These are phyloP conservation scores for Corylus americana DNA, from an alignment of 306 rosid genomes.

Conservation along the genomic window DNA sequence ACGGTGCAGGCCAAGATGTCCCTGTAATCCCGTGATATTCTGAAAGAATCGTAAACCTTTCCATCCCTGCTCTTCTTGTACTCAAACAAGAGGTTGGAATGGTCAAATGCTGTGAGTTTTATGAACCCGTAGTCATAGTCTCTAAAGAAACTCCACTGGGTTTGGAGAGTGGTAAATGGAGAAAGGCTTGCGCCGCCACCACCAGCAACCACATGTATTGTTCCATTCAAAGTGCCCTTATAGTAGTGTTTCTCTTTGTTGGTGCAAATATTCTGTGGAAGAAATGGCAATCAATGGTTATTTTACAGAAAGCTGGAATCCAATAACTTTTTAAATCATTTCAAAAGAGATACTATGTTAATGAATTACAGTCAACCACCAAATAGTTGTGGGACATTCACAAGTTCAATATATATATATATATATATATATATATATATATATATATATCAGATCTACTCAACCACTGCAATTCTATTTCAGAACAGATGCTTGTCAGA, in stretches of 20 bases:
- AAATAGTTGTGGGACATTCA: not conserved
- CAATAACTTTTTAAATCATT: conserved; percentile 2
- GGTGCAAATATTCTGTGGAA: conserved; percentile 76
- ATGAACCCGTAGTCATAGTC: conserved; percentile 83
- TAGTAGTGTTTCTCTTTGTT: conserved; percentile 63
- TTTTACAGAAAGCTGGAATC: conserved; percentile 10
- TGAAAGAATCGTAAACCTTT: conserved; percentile 76
- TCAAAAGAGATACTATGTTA: not conserved
- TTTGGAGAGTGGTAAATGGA: conserved; percentile 59
- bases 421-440: too few relatives aligned
- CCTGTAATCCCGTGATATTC: conserved; percentile 68
- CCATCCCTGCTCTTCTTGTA: conserved; percentile 96
- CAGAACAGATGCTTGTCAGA: not conserved
- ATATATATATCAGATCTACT: not conserved
- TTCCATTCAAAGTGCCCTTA: conserved; percentile 75
- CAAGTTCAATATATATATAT: not conserved
- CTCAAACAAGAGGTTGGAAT: conserved; percentile 87
- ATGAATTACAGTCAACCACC: not conserved
- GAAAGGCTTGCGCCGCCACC: conserved; percentile 92
- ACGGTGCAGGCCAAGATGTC: conserved; percentile 80
- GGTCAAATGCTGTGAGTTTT: conserved; percentile 83
- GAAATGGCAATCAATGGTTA: conserved; percentile 6
- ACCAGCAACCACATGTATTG: conserved; percentile 89
- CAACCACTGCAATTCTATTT: not conserved
- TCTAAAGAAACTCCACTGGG: conserved; percentile 76